phyloP scores from a whole-genome alignment of 768 basidiomycete species.

The Psilocybe subaeruginosa region DNA sequence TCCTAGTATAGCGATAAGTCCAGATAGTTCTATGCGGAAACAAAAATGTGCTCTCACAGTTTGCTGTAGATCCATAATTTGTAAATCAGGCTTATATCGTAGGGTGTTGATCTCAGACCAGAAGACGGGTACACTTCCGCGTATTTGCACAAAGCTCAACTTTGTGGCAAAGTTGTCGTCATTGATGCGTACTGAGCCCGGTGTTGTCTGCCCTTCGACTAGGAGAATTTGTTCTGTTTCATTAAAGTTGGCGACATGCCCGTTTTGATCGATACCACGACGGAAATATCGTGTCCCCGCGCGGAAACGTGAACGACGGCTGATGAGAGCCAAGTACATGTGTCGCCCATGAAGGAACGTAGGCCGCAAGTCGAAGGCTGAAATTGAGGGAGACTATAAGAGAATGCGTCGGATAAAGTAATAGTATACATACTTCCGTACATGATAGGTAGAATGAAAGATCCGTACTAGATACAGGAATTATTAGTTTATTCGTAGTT shows the following conservation, averaged over 20 bases:
- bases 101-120: constrained; percentile 98
- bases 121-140: constrained; percentile 92
- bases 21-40: not conserved
- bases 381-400: constrained; percentile 1
- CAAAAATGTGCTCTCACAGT: constrained; percentile 55
- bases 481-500: not conserved
- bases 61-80: constrained; percentile 90
- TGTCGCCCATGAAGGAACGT: constrained; percentile 76
- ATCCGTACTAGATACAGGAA: constrained; percentile 60
- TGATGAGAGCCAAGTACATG: constrained; percentile 85
- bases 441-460: constrained; percentile 90
- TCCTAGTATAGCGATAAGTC: constrained; percentile 25
- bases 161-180: constrained; percentile 56
- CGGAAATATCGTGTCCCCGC: constrained; percentile 98
- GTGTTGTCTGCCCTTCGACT: constrained; percentile 58
- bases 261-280: constrained; percentile 86
- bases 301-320: constrained; percentile 90
- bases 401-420: not conserved
- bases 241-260: constrained; percentile 96
- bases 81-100: constrained; percentile 94
- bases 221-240: constrained; percentile 96
- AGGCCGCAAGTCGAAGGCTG: constrained; percentile 87
- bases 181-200: constrained; percentile 37
- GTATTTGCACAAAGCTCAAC: constrained; percentile 89
- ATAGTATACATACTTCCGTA: constrained; percentile 80